Percentiles rank a stretch among this genome's conserved stretches.
Evolutionary conservation across 2,329 filamentous ascomycete genomes (phyloP).

Genomic region (Leptographium flavum): DNA sequence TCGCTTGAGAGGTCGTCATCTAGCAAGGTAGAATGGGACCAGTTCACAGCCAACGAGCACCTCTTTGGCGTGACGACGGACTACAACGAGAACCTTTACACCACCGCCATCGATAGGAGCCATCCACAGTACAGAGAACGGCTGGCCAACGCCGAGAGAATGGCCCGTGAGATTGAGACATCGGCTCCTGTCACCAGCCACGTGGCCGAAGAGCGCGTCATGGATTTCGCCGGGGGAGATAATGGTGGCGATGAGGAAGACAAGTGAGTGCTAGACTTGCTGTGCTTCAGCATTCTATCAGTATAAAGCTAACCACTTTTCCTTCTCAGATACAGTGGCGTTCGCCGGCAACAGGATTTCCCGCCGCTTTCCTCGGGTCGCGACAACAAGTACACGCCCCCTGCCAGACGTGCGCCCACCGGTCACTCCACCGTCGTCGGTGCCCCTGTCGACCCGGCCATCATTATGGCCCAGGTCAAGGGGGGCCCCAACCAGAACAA

Average conservation of each 20-base stretch:
- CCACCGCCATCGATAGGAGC: constrained; percentile 72
- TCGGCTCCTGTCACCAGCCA: constrained; percentile 63
- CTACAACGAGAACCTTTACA: constrained; percentile 92
- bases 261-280: constrained; percentile 41
- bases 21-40: constrained; percentile 58
- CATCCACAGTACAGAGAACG: constrained; percentile 71
- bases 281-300: neutral
- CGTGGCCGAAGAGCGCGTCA: constrained; percentile 76
- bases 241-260: constrained; percentile 79
- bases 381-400: constrained; percentile 73
- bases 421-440: constrained; percentile 60
- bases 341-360: constrained; percentile 60
- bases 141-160: constrained; percentile 63
- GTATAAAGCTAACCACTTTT: constrained; percentile 1
- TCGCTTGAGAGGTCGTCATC: constrained; percentile 49
- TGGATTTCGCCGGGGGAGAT: constrained; percentile 47
- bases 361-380: constrained; percentile 42
- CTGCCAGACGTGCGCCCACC: constrained; percentile 68
- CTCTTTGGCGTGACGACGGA: constrained; percentile 79
- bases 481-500: constrained; percentile 18
- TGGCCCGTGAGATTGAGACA: constrained; percentile 80
- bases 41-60: constrained; percentile 80
- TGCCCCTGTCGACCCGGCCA: constrained; percentile 72
- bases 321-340: constrained; percentile 66
- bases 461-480: constrained; percentile 73